Base-by-base conservation (phyloP, 2,329 filamentous ascomycete genomes). In the Sphaerulina vaccinii region DNA sequence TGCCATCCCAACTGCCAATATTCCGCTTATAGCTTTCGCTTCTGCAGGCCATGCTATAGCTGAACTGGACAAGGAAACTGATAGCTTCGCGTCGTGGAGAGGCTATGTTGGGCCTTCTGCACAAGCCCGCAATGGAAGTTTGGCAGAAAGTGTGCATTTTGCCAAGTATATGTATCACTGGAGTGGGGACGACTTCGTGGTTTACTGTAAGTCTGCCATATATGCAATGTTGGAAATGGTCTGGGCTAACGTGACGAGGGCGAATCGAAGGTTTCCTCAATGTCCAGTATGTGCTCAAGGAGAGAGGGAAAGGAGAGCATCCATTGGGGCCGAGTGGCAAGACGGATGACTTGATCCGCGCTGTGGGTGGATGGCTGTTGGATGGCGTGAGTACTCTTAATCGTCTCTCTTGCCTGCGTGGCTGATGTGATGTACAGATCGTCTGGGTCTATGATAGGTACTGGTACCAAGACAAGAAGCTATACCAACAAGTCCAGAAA, bases 391-490 rank as follows among this genome's bases (percentile, higher is more conserved):
- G 45, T 48, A n/a, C n/a, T 42, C 11, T 21, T 36, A 23, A 1
- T 19, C 9, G 38, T 62, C 11, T 72, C 70, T 70, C 52, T 61
- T 39, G 47, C 65, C 62, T 56, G 42, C 23, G 21, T 40, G 21
- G 22, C 36, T 45, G 38, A 27, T 19, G 49, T 24, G 35, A 49
- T 35, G 58, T 61, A 35, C 52, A 64, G 40, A 65, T 71, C 22
- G 70, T 76, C 45, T 76, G 73, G 65, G 72, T 76, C 3, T 77
- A 69, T 55, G 73, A 64, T 36, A 58, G 64, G 1, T 72, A 67
- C 56, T 76, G 74, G 74, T 61, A 60, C 9, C 69, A 68, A 40
- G 68, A 67, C 52, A 65, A 67, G 13, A 62, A 66, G 32, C 60
- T 75, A 5, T 75, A 67, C 57, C 52, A 69, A 19, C 60, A 70